Evolutionary conservation across 805 yeast genomes (phyloP).

Genomic region (Ogataea polymorpha): DNA sequence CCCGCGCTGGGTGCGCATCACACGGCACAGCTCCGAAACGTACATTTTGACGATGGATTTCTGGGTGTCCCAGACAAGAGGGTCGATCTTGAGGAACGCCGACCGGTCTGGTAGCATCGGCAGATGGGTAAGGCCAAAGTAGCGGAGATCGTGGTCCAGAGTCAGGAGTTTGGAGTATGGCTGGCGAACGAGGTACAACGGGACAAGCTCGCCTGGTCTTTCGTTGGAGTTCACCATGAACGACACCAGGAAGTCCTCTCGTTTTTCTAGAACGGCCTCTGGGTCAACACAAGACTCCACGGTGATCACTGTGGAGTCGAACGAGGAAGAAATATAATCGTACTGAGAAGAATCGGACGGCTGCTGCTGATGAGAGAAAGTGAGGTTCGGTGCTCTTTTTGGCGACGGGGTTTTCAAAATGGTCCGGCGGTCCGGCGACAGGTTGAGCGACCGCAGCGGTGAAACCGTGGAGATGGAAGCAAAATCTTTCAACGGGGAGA

Average conservation of each 20-base stretch:
- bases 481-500: slow-evolving; percentile 8
- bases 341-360: slow-evolving; percentile 22
- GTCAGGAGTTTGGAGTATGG: slow-evolving; percentile 54
- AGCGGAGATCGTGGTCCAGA: slow-evolving; percentile 61
- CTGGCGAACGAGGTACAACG: slow-evolving; percentile 66
- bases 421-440: slow-evolving; percentile 4
- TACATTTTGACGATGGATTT: slow-evolving; percentile 31
- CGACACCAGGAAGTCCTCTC: slow-evolving; percentile 58
- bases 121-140: slow-evolving; percentile 27
- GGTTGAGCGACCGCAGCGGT: slow-evolving; percentile 4
- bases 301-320: slow-evolving; percentile 30
- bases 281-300: slow-evolving; percentile 33
- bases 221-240: slow-evolving; percentile 63
- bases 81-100: slow-evolving; percentile 28
- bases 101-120: slow-evolving; percentile 28
- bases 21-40: slow-evolving; percentile 27
- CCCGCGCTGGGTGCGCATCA: slow-evolving; percentile 21
- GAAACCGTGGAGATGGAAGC: slow-evolving; percentile 5
- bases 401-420: slow-evolving; percentile 15
- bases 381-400: slow-evolving; percentile 2
- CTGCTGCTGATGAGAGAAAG: slow-evolving; percentile 13
- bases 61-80: slow-evolving; percentile 33
- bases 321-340: slow-evolving; percentile 29
- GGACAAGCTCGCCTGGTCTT: slow-evolving; percentile 50
- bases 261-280: slow-evolving; percentile 32